These are phyloP conservation scores for Hanseniaspora thailandica DNA, from an alignment of 805 yeast genomes.

Conservation along the genomic window DNA sequence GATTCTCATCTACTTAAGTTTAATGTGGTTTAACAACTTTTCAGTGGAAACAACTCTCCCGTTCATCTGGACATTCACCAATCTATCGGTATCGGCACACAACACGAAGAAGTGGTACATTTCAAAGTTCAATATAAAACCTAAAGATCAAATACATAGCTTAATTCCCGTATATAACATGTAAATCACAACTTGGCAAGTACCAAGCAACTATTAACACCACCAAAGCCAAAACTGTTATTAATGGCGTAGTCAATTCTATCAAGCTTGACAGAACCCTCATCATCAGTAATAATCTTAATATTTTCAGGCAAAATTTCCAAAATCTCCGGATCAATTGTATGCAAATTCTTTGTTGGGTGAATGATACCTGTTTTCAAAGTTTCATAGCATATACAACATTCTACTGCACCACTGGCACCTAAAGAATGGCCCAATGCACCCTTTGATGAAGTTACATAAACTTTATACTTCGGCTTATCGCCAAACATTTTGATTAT, in stretches of 20 bases:
- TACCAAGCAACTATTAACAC: constrained; percentile 70
- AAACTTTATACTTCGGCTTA: constrained; percentile 27
- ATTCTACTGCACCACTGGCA: constrained; percentile 92
- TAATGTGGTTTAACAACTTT: constrained; percentile 1
- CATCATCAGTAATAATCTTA: constrained; percentile 33
- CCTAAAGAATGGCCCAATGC: constrained; percentile 90
- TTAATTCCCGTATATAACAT: constrained; percentile 20
- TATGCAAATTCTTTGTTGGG: constrained; percentile 63
- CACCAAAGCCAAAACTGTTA: constrained; percentile 96
- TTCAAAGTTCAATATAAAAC: background rate
- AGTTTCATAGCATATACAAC: constrained; percentile 66
- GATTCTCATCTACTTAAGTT: constrained; percentile 36
- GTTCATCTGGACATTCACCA: constrained; percentile 6
- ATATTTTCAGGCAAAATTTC: constrained; percentile 25
- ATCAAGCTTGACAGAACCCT: constrained; percentile 33
- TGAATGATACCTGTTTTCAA: constrained; percentile 50
- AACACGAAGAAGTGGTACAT: constrained; percentile 9
- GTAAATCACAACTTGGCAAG: constrained; percentile 18
- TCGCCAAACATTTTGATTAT: constrained; percentile 40
- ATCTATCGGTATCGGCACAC: constrained; percentile 6
- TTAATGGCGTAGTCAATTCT: constrained; percentile 51
- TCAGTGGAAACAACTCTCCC: background rate
- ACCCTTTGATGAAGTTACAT: constrained; percentile 77
- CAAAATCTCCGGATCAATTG: constrained; percentile 29
- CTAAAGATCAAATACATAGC: background rate